Percentiles rank a stretch among this genome's conserved stretches.
Conservation (phyloP, 768 basidiomycete genomes). For the Chalciporus sphaerocephalus region DNA sequence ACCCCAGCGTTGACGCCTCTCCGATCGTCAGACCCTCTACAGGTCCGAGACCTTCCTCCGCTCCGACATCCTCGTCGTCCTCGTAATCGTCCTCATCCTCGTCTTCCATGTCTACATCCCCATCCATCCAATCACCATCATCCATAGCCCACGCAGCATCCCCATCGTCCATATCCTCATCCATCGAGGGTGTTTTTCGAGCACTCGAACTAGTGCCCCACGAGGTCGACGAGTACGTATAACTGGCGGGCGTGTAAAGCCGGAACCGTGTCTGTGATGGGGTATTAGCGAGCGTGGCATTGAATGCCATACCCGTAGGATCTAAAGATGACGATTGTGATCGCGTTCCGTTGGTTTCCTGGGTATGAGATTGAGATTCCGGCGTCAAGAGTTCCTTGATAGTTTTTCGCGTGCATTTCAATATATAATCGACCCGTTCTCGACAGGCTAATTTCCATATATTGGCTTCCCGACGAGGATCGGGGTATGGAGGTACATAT, state of each 20-base stretch:
- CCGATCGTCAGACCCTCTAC: slow-evolving; percentile 11
- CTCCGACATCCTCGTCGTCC: slow-evolving; percentile 24
- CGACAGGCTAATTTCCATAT: slow-evolving; percentile 35
- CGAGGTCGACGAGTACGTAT: slow-evolving; percentile 25
- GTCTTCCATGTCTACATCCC: slow-evolving; percentile 31
- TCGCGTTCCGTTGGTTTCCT: neutral
- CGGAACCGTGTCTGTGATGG: slow-evolving; percentile 25
- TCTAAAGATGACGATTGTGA: neutral
- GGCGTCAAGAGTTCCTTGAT: slow-evolving; percentile 33
- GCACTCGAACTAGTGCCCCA: slow-evolving; percentile 14
- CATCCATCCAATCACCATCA: slow-evolving; percentile 24
- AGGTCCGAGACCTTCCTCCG: slow-evolving; percentile 12
- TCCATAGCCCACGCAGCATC: slow-evolving; percentile 21
- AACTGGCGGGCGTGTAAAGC: slow-evolving; percentile 33
- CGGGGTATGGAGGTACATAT: slow-evolving; percentile 27
- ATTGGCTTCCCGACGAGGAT: slow-evolving; percentile 33
- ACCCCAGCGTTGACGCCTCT: neutral
- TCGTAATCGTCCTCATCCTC: slow-evolving; percentile 31
- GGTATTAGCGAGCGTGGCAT: neutral
- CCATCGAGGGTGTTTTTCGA: slow-evolving; percentile 11
- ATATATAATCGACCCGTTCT: slow-evolving; percentile 32
- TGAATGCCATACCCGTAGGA: neutral
- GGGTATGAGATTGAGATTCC: slow-evolving; percentile 17
- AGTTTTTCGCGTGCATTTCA: slow-evolving; percentile 30
- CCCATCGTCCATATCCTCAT: slow-evolving; percentile 18